These are phyloP conservation scores for Trichoderma pleuroti DNA, from an alignment of 2,329 filamentous ascomycete genomes.

Conservation along the genomic window DNA sequence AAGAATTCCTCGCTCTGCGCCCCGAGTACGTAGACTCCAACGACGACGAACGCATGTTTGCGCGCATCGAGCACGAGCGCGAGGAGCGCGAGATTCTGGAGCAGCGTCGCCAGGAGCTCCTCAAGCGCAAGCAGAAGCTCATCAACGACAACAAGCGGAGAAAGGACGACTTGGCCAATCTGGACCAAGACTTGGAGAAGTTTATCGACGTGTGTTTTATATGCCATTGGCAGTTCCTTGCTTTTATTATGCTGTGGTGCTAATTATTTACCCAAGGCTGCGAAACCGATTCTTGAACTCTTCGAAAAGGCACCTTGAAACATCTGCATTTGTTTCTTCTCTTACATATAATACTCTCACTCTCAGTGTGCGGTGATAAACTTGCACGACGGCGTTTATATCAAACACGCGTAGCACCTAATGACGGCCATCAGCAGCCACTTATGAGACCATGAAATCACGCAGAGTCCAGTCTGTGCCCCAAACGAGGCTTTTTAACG, in stretches of 20 bases:
- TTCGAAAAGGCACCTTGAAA: constrained; percentile 70
- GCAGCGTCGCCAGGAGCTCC: constrained; percentile 72
- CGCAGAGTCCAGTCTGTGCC: not conserved
- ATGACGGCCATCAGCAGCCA: not conserved
- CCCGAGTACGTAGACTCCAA: constrained; percentile 70
- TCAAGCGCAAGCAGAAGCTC: constrained; percentile 62
- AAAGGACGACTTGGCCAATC: constrained; percentile 85
- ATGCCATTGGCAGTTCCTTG: not conserved
- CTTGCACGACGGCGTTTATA: not conserved
- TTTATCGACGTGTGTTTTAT: constrained; percentile 72
- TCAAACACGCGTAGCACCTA: not conserved
- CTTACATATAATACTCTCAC: not conserved
- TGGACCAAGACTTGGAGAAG: constrained; percentile 89
- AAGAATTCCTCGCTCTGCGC: constrained; percentile 74
- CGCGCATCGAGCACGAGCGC: constrained; percentile 87
- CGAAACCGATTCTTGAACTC: constrained; percentile 81
- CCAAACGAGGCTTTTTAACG: accelerated
- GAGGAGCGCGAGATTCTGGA: constrained; percentile 80
- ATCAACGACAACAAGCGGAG: constrained; percentile 79
- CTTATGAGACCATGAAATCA: not conserved
- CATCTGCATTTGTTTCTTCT: not conserved
- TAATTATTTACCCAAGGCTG: constrained; percentile 53
- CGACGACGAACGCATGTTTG: constrained; percentile 81
- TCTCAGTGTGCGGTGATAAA: not conserved
- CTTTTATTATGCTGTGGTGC: not conserved